Evolutionary conservation across 2,329 filamentous ascomycete genomes (phyloP).

Genomic region (Cladophialophora carrionii): DNA sequence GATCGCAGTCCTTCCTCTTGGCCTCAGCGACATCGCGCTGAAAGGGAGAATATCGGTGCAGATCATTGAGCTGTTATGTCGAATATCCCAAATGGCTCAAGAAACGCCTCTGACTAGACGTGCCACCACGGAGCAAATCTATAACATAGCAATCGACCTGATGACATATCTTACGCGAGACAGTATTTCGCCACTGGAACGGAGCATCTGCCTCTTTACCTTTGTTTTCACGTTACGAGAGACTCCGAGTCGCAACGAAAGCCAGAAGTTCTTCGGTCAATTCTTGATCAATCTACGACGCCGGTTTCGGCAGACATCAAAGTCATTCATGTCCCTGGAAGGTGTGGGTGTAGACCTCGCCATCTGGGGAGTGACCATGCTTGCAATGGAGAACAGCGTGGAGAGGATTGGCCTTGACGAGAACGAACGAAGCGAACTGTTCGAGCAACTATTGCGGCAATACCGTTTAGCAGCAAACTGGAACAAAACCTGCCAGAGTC

Average conservation of each 20-base stretch:
- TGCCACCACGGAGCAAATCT: slow-evolving; percentile 12
- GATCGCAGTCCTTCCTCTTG: slow-evolving; percentile 6
- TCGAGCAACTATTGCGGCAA: neutral
- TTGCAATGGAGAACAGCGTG: slow-evolving; percentile 5
- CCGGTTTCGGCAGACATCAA: neutral
- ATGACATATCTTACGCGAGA: slow-evolving; percentile 3
- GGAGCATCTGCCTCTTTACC: slow-evolving; percentile 5
- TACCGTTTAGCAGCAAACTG: neutral
- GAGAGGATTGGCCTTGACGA: slow-evolving; percentile 8
- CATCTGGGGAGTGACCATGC: slow-evolving; percentile 13
- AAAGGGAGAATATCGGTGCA: slow-evolving; percentile 6
- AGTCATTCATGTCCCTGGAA: slow-evolving; percentile 7
- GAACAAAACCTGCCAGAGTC: slow-evolving; percentile 5
- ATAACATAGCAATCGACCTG: slow-evolving; percentile 7
- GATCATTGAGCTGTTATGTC: slow-evolving; percentile 14
- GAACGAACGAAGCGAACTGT: neutral
- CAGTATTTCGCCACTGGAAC: slow-evolving; percentile 5
- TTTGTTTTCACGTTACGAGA: slow-evolving; percentile 7
- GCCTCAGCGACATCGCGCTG: slow-evolving; percentile 13
- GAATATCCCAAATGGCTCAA: slow-evolving; percentile 9
- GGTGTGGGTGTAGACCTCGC: slow-evolving; percentile 8
- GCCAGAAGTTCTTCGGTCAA: slow-evolving; percentile 11
- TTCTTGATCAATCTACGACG: slow-evolving; percentile 7
- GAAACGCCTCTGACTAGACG: slow-evolving; percentile 6
- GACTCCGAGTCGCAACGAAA: slow-evolving; percentile 6